Conservation (phyloP, 768 basidiomycete species). For the Boletus patriciae region DNA sequence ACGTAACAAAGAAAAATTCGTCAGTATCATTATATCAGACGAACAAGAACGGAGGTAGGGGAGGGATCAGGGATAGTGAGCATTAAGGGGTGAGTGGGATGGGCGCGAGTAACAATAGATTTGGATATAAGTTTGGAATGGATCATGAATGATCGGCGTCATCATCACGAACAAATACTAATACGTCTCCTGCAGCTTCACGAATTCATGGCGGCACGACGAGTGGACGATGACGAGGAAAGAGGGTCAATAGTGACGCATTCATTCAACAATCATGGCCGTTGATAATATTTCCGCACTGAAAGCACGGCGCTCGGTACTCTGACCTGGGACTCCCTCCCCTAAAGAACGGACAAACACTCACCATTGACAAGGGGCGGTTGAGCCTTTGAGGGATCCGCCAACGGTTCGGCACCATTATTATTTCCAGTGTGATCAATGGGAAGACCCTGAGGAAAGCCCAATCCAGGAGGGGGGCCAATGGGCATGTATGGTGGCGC, state of each 20-base stretch:
- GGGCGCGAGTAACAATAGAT: slow-evolving; percentile 7
- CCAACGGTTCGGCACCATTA: slow-evolving; percentile 19
- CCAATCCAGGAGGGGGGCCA: slow-evolving; percentile 70
- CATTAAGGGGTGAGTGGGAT: slow-evolving; percentile 8
- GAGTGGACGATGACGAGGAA: slow-evolving; percentile 27
- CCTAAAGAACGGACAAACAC: slow-evolving; percentile 58
- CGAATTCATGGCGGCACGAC: slow-evolving; percentile 29
- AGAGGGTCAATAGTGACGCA: slow-evolving; percentile 30
- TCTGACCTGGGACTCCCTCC: slow-evolving; percentile 77
- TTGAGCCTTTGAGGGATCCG: slow-evolving; percentile 30
- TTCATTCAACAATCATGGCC: slow-evolving; percentile 52
- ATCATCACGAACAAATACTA: slow-evolving; percentile 22
- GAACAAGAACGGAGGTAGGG: slow-evolving; percentile 45
- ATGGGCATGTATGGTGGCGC: slow-evolving; percentile 33
- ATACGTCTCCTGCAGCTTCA: slow-evolving; percentile 27
- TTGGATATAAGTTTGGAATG: slow-evolving; percentile 4
- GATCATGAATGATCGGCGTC: slow-evolving; percentile 20
- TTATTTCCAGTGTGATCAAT: slow-evolving; percentile 22
- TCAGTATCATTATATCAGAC: slow-evolving; percentile 46
- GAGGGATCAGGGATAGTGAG: slow-evolving; percentile 33
- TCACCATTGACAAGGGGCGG: slow-evolving; percentile 54
- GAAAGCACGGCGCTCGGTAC: slow-evolving; percentile 90
- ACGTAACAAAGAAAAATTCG: slow-evolving; percentile 33
- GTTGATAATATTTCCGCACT: slow-evolving; percentile 82
- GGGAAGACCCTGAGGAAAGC: slow-evolving; percentile 39